Base-by-base conservation (phyloP, 2,329 filamentous ascomycete genomes). In the Hypocreales sp. region DNA sequence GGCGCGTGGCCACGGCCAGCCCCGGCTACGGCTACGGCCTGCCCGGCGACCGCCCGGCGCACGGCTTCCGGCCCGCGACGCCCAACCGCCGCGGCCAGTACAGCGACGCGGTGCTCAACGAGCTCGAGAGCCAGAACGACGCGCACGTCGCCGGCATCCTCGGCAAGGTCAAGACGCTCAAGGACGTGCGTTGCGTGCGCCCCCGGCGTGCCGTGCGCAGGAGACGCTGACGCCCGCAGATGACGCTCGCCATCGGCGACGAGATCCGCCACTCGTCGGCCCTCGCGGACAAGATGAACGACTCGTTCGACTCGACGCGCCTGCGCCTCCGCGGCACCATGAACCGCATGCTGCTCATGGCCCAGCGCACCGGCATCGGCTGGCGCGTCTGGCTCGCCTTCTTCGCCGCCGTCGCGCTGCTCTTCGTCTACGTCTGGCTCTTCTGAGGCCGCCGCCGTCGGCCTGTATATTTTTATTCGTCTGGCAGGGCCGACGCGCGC, bases 331-430 rank as follows among this genome's bases (percentile, higher is more conserved):
- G 76, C 24, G 84, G 87, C 29, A 95, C 92, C 12, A 95, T 98
- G 90, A 93, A 83, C 49, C 67, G 86, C 32, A 98, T 98, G 90
- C 57, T 95, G 38, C 50, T 87, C 29, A 98, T 98, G 90, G 90
- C 90, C 5, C 72, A 95, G 58, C 67, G 74, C 43, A 92, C 86
- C 3, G 90, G 90, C n/a, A 77, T 98, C 8, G 78, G 84, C 44
- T 98, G 90, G 90, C 87, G 72, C 55, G 79, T 86, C 31, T 98
- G 90, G 90, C 51, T 94, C 27, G 65, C 61, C 23, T 98, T 98
- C 56, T 93, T 98, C 50, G 64, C 72, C 5, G 79, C 75, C 20
- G 81, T 95, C 12, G 70, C 78, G 35, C 48, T 87, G 30, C 51
- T 95, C 39, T 98, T 98, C 53, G 71, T 73, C 40, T 98, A 87